Conservation (phyloP, 352 stramenopile genomes). For the Phytophthora pini region DNA sequence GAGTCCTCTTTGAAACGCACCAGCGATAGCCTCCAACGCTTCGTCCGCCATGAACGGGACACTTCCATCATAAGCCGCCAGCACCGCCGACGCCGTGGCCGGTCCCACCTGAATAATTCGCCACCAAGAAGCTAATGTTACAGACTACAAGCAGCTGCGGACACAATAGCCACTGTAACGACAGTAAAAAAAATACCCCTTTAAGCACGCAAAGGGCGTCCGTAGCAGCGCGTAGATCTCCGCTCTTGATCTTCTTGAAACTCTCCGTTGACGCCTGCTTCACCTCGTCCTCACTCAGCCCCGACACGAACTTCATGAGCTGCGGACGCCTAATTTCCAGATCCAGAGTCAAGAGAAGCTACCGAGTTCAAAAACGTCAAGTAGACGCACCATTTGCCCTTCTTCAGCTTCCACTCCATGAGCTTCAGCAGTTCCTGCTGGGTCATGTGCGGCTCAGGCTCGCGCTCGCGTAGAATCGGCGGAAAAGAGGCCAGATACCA, state of each 20-base stretch:
- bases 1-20: slow-evolving; percentile 31
- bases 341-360: slow-evolving; percentile 14
- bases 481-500: slow-evolving; percentile 64
- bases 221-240: slow-evolving; percentile 47
- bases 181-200: slow-evolving; percentile 43
- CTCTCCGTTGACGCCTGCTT: slow-evolving; percentile 52
- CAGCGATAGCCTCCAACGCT: slow-evolving; percentile 71
- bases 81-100: slow-evolving; percentile 73
- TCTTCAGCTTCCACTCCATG: slow-evolving; percentile 89
- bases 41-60: slow-evolving; percentile 87
- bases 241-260: slow-evolving; percentile 37
- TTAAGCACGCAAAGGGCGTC: slow-evolving; percentile 70
- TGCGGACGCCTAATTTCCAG: slow-evolving; percentile 56
- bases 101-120: slow-evolving; percentile 64
- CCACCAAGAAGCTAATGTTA: slow-evolving; percentile 4
- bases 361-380: background rate
- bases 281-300: slow-evolving; percentile 51
- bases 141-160: slow-evolving; percentile 10
- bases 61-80: slow-evolving; percentile 69
- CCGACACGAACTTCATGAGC: slow-evolving; percentile 77
- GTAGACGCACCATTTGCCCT: slow-evolving; percentile 75
- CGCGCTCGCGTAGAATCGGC: slow-evolving; percentile 46
- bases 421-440: slow-evolving; percentile 65
- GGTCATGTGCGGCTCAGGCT: slow-evolving; percentile 56
- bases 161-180: slow-evolving; percentile 5